Conservation (phyloP, 2,329 filamentous ascomycete genomes). For the Penicillium glabrum region DNA sequence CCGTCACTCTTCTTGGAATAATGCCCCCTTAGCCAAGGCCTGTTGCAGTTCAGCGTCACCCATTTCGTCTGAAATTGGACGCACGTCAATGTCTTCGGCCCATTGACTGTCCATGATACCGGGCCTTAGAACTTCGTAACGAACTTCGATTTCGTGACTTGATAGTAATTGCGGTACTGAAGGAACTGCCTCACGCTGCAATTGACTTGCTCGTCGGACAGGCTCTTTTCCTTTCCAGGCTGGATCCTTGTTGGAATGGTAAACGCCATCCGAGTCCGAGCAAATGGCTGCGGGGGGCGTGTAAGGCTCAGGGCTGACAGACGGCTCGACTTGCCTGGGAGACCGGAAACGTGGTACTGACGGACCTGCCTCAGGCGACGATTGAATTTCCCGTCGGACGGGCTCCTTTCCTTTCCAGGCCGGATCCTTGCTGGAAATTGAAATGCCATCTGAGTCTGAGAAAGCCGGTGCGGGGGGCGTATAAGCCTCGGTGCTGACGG, state of each 20-base stretch:
- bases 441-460: no score
- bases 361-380: not conserved
- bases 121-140: not conserved
- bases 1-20: not conserved
- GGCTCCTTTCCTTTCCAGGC: no score
- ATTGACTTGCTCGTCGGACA: not conserved
- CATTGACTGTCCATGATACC: not conserved
- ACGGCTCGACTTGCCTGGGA: no score
- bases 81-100: not conserved
- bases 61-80: not conserved
- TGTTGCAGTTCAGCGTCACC: not conserved
- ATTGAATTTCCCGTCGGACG: not conserved
- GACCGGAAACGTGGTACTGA: not conserved
- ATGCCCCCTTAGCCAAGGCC: not conserved
- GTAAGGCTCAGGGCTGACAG: no score
- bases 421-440: no score
- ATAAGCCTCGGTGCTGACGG: no score
- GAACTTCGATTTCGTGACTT: not conserved
- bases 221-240: no score
- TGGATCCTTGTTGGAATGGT: no score
- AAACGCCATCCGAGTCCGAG: no score
- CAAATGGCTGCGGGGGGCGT: no score
- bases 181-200: not conserved
- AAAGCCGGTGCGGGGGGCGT: no score
- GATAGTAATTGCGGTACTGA: not conserved